Evolutionary conservation across 345 rosid genomes (phyloP).

Genomic region (Carallia pectinifolia): DNA sequence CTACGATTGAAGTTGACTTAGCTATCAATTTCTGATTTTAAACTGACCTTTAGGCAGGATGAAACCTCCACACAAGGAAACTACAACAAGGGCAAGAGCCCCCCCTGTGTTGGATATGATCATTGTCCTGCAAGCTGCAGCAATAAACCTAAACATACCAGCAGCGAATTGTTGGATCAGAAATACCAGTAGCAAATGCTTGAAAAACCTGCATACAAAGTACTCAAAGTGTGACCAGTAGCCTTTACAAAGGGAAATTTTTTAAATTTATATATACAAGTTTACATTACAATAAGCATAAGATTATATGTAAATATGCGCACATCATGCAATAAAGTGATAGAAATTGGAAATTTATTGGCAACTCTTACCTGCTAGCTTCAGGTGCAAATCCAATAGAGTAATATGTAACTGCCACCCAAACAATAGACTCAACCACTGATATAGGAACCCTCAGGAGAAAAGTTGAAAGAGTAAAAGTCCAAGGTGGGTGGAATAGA

Average conservation of each 20-base stretch:
- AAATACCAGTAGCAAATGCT: slow-evolving; percentile 62
- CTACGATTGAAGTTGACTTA: not conserved
- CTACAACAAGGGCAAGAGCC: slow-evolving; percentile 56
- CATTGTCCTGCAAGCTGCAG: slow-evolving; percentile 73
- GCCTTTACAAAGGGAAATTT: no score
- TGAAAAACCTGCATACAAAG: slow-evolving; percentile 62
- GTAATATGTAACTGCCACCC: slow-evolving; percentile 63
- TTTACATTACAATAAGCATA: no score
- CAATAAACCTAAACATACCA: slow-evolving; percentile 61
- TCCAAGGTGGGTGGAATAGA: slow-evolving; percentile 79
- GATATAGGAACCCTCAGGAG: slow-evolving; percentile 66
- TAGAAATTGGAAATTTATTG: no score
- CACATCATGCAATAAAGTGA: not conserved
- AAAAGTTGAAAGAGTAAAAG: slow-evolving; percentile 69
- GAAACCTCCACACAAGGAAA: slow-evolving; percentile 88
- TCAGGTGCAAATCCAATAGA: slow-evolving; percentile 45
- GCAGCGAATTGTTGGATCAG: slow-evolving; percentile 85
- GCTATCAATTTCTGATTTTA: not conserved
- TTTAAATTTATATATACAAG: no score
- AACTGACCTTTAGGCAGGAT: slow-evolving; percentile 60
- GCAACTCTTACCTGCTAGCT: slow-evolving; percentile 48
- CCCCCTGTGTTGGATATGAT: slow-evolving; percentile 78
- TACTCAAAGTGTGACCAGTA: not conserved
- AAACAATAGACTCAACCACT: slow-evolving; percentile 62
- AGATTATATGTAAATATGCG: no score